Base-by-base conservation (phyloP, 257 asterid species). In the Solanum boliviense region DNA sequence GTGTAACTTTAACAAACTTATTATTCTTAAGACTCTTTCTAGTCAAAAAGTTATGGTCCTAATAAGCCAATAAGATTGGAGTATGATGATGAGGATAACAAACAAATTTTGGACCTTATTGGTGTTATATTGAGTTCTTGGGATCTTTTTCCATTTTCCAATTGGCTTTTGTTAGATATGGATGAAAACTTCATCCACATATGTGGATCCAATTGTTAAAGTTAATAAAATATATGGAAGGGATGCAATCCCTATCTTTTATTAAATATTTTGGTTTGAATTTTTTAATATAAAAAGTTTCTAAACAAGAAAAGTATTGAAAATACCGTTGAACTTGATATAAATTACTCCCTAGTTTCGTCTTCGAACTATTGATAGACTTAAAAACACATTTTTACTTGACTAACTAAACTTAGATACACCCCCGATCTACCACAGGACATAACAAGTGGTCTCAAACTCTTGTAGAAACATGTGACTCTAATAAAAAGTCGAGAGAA, bases 1-100 rank as follows among this genome's bases (percentile, higher is more conserved):
- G 90, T 92, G 96, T 52, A 86, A 29, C 94, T 91, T 91, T 90
- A 92, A 92, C 98, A 88, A 91, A 92, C 93, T 92, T 92, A 62
- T 36, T 84, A 83, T 89, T 90, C 90, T 86, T 73, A 27, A 31
- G 41, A 32, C 9, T 52, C 25, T 87, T 85, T 62, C 44, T 73
- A 27, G 84, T 71, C 90, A 56, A 56, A 89, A 83, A 41, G 34
- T 72, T 85, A 83, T 89, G 89, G 89, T 25, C 48, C 38, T 67
- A 27, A 20, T 85, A 27, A 29, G 62, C 79, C 87, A 62, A 67
- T 27, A 27, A 36, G 87, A 31, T 21, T 38, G 62, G 87, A 67
- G 29, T 62, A n/a, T 67, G 58, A 15, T 39, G 36, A 85, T 6
- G 87, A 67, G 25, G 48, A 85, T 23, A 2, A 70, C 32, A 76